Evolutionary conservation across 106 monocot genomes (phyloP).

Genomic region (Cymbidium sinense): DNA sequence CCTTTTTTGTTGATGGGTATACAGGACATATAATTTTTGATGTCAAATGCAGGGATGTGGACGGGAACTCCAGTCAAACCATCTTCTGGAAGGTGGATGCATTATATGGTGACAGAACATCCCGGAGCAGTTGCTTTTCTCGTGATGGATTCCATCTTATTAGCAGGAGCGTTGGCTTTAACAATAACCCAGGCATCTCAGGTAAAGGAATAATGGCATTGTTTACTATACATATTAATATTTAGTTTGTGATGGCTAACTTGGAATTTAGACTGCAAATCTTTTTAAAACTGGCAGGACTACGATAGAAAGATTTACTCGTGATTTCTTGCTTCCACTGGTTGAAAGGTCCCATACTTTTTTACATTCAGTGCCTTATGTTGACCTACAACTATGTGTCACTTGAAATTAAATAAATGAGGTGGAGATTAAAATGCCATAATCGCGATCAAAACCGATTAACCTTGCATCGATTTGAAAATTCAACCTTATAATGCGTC

Average conservation of each 20-base stretch:
- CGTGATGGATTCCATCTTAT: constrained; percentile 40
- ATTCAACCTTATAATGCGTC: too few species aligned
- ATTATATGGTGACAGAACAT: constrained; percentile 44
- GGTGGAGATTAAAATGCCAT: too few species aligned
- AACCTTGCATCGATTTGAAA: too few species aligned
- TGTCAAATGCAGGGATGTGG: constrained; percentile 58
- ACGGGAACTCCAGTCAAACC: constrained; percentile 30
- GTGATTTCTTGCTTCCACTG: background rate
- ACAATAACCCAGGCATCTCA: constrained; percentile 62
- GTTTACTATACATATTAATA: background rate
- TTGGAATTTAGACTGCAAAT: background rate
- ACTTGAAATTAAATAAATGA: too few species aligned
- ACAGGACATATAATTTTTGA: background rate
- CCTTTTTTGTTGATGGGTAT: constrained; percentile 5
- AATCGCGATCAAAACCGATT: too few species aligned
- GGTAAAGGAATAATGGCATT: constrained; percentile 26
- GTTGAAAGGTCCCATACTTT: background rate
- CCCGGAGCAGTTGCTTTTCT: constrained; percentile 68
- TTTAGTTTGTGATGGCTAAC: background rate
- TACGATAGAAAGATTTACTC: background rate
- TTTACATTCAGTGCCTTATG: background rate
- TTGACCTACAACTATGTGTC: too few species aligned
- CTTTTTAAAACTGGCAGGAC: background rate
- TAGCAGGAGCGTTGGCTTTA: constrained; percentile 51
- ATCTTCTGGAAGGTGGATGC: constrained; percentile 54